Conservation (phyloP, 2,329 filamentous ascomycete genomes). For the Chaetoscypha palmicola region DNA sequence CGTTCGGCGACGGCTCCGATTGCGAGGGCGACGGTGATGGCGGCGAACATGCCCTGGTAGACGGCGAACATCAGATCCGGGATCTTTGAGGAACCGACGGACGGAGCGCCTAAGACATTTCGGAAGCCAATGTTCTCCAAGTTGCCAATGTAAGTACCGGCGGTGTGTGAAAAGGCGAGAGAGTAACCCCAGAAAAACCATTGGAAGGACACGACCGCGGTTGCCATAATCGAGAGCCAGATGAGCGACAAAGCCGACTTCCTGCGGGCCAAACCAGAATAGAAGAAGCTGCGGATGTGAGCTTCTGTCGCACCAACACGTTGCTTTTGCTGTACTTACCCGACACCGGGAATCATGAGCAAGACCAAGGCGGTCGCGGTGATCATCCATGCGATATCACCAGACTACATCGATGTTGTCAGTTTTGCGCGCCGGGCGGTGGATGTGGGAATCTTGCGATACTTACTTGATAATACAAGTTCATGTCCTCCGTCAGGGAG, state of each 20-base stretch:
- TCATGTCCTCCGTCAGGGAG: slow-evolving; percentile 60
- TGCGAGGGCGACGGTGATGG: slow-evolving; percentile 78
- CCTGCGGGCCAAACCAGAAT: slow-evolving; percentile 79
- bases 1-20: slow-evolving; percentile 81
- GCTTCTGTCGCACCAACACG: slow-evolving; percentile 17
- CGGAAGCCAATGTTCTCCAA: slow-evolving; percentile 55
- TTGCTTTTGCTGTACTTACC: slow-evolving; percentile 37
- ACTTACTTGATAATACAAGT: slow-evolving; percentile 72
- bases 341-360: slow-evolving; percentile 89
- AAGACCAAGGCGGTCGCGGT: slow-evolving; percentile 74
- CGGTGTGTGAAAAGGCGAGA: slow-evolving; percentile 49
- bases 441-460: not conserved
- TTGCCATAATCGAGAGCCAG: slow-evolving; percentile 84
- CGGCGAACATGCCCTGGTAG: slow-evolving; percentile 84
- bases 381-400: slow-evolving; percentile 82
- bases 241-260: slow-evolving; percentile 87
- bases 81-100: slow-evolving; percentile 63
- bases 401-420: slow-evolving; percentile 59
- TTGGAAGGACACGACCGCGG: slow-evolving; percentile 77
- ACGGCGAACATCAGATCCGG: slow-evolving; percentile 81
- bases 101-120: slow-evolving; percentile 67
- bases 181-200: slow-evolving; percentile 58
- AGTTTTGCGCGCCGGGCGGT: not conserved
- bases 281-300: slow-evolving; percentile 59
- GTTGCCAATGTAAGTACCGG: slow-evolving; percentile 9